Percentiles rank a stretch among this genome's conserved stretches.
Conservation (phyloP, 441 rosid species). For the Jatropha podagrica region DNA sequence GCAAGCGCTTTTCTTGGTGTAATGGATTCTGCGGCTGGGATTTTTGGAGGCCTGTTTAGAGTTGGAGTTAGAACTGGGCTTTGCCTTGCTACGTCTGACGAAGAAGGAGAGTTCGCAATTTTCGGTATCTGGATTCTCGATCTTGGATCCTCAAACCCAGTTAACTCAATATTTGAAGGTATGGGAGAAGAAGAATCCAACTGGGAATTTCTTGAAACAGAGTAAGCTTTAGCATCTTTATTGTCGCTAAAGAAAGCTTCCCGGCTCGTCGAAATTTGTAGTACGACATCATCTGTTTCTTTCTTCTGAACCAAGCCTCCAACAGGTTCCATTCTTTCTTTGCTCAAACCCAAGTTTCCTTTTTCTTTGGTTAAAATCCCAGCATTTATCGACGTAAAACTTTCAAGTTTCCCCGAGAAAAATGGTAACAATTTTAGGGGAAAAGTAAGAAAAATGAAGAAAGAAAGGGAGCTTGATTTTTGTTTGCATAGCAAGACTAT, state of each 20-base stretch:
- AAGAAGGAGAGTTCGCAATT: conserved; percentile 19
- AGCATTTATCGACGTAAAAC: background rate
- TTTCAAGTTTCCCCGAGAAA: background rate
- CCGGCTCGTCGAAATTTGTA: conserved; percentile 31
- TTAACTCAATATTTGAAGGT: conserved; percentile 8
- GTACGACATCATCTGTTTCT: conserved; percentile 39
- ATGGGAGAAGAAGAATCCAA: conserved; percentile 29
- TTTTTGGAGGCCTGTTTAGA: conserved; percentile 32
- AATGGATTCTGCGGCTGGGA: conserved; percentile 26
- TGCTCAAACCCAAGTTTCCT: background rate
- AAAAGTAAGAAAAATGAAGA: background rate
- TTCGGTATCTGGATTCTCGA: conserved; percentile 21
- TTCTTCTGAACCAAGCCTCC: conserved; percentile 28
- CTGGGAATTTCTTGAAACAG: conserved; percentile 5
- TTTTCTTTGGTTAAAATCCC: background rate
- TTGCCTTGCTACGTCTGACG: conserved; percentile 18
- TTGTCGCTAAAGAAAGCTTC: background rate
- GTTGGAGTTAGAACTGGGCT: conserved; percentile 24
- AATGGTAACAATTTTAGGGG: background rate
- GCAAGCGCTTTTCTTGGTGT: conserved; percentile 30
- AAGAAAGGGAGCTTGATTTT: background rate
- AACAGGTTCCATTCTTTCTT: conserved; percentile 28
- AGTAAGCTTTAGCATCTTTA: conserved; percentile 3
- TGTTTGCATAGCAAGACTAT: background rate
- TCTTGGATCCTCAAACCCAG: conserved; percentile 15